A percentile compares a stretch with the other conserved stretches of the same genome.
phyloP scores from a whole-genome alignment of 345 rosid genomes.

The Murraya koenigii region DNA sequence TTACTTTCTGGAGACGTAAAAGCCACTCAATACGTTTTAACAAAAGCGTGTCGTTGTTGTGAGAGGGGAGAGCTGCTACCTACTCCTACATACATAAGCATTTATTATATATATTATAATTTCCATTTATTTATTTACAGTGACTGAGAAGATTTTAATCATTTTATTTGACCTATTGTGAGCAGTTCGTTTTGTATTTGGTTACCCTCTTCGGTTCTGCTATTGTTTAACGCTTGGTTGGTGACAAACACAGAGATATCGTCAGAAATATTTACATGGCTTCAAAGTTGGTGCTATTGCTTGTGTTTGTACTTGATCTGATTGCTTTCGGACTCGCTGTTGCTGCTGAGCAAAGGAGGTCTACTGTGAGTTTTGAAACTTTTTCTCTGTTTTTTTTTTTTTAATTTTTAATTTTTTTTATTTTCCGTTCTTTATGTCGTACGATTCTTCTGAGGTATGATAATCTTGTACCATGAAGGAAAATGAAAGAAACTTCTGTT shows the following conservation, averaged over 20 bases:
- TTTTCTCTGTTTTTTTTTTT: no score
- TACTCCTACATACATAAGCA: background rate
- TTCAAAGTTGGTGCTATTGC: constrained; percentile 55
- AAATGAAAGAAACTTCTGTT: background rate
- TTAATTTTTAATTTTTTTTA: background rate
- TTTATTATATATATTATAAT: background rate
- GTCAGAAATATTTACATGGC: constrained; percentile 38
- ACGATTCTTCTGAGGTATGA: background rate
- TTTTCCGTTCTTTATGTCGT: background rate
- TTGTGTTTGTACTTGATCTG: constrained; percentile 69
- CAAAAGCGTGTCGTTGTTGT: background rate
- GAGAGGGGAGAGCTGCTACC: no score
- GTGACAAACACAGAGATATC: background rate
- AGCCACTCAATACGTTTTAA: no score
- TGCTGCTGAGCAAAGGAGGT: constrained; percentile 93
- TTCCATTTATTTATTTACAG: background rate
- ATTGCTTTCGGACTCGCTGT: constrained; percentile 92
- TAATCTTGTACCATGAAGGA: background rate
- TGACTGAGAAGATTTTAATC: background rate
- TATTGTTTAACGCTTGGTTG: constrained; percentile 5
- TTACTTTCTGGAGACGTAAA: no score
- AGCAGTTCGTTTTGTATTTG: background rate
- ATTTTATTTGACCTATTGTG: background rate
- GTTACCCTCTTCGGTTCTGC: background rate
- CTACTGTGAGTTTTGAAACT: constrained; percentile 49